Evolutionary conservation across 169 alveolate species (phyloP).

Genomic region (Plasmodium knowlesi): DNA sequence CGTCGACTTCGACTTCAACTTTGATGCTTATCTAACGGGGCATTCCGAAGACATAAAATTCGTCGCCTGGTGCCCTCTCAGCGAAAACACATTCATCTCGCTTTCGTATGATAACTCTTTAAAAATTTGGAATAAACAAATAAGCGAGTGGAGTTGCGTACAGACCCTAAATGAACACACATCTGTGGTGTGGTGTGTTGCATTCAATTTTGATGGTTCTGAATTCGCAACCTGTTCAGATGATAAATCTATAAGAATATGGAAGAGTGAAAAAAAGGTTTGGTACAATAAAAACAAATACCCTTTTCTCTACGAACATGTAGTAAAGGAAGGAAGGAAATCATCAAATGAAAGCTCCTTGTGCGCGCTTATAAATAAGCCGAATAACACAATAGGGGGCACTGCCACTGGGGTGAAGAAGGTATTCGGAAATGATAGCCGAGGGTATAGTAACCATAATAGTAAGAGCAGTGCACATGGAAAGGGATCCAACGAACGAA

Average conservation of each 20-base stretch:
- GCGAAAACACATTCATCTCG: constrained; percentile 77
- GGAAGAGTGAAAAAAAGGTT: constrained; percentile 37
- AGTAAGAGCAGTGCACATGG: neutral
- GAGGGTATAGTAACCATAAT: neutral
- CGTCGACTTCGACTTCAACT: constrained; percentile 15
- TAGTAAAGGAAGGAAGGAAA: constrained; percentile 24
- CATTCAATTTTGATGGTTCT: constrained; percentile 80
- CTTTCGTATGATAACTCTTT: constrained; percentile 63
- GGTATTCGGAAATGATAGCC: neutral
- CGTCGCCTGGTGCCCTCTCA: constrained; percentile 63
- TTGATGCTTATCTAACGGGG: constrained; percentile 59
- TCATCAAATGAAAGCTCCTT: neutral
- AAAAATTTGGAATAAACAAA: constrained; percentile 35
- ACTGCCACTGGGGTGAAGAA: neutral
- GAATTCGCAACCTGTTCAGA: constrained; percentile 81
- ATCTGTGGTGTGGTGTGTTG: constrained; percentile 83
- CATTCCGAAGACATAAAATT: constrained; percentile 61
- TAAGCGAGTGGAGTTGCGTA: constrained; percentile 83
- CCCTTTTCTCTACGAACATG: constrained; percentile 59
- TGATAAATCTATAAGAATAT: constrained; percentile 69
- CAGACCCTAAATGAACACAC: constrained; percentile 80
- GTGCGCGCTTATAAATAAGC: neutral
- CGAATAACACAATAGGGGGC: neutral
- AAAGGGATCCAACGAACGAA: neutral
- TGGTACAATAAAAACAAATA: constrained; percentile 23